Conservation (phyloP, 192 early-diverging fungal genomes). For the Podochytrium sp. region DNA sequence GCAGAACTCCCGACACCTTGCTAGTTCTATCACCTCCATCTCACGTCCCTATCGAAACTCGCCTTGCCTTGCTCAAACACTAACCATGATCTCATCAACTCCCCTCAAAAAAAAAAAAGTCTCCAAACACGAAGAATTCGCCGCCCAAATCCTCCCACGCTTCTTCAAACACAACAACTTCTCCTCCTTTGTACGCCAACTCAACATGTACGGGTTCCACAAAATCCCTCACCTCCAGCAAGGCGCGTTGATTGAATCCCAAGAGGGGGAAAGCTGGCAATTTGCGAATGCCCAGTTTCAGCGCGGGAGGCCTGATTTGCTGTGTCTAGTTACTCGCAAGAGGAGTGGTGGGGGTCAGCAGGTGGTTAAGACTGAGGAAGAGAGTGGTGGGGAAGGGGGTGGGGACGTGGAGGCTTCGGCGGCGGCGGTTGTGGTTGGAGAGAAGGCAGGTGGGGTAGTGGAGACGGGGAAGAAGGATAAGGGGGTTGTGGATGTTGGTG, state of each 20-base stretch:
- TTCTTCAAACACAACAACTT: slow-evolving; percentile 74
- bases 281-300: slow-evolving; percentile 92
- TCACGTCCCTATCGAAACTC: too few species aligned
- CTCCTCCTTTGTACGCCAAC: slow-evolving; percentile 59
- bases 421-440: neutral
- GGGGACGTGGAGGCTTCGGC: neutral
- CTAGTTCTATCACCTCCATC: too few species aligned
- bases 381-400: neutral
- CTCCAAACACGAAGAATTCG: slow-evolving; percentile 57
- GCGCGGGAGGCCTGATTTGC: slow-evolving; percentile 84
- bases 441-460: neutral
- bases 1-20: too few species aligned
- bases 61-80: too few species aligned
- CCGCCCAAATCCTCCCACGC: slow-evolving; percentile 53
- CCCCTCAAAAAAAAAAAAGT: too few species aligned
- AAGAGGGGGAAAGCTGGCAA: slow-evolving; percentile 85
- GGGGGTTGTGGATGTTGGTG: slow-evolving; percentile 46
- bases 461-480: neutral
- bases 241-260: slow-evolving; percentile 72
- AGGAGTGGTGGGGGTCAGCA: slow-evolving; percentile 46
- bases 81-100: too few species aligned
- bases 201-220: slow-evolving; percentile 90
- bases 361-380: slow-evolving; percentile 38
- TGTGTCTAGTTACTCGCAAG: slow-evolving; percentile 87
- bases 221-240: slow-evolving; percentile 94